Evolutionary conservation across 2,329 filamentous ascomycete species (phyloP).

Genomic region (Ilyonectria mors-panacis): DNA sequence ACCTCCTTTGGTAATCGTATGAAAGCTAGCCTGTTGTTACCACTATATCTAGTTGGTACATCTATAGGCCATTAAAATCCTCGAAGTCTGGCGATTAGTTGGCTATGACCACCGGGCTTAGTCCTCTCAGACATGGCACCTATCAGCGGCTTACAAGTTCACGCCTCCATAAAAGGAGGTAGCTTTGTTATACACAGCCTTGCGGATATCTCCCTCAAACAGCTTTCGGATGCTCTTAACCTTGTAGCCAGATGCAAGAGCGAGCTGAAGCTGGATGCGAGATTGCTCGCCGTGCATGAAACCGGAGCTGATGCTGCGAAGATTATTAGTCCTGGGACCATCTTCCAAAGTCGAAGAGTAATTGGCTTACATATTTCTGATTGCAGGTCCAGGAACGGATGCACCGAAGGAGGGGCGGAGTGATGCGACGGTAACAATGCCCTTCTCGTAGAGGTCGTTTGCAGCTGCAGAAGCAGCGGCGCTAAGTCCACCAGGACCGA

Average conservation of each 20-base stretch:
- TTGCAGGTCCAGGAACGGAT: conserved; percentile 4
- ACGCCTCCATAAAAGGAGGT: conserved; percentile 12
- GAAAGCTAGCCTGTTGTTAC: too few species aligned
- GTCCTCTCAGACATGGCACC: too few species aligned
- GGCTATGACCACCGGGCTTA: too few species aligned
- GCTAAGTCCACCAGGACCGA: conserved; percentile 8
- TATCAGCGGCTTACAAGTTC: too few species aligned
- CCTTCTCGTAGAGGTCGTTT: conserved; percentile 1
- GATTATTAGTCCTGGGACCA: background rate
- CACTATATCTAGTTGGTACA: too few species aligned
- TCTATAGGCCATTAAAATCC: too few species aligned
- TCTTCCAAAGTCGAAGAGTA: background rate
- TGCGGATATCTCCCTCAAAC: conserved; percentile 4
- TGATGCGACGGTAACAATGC: conserved; percentile 4
- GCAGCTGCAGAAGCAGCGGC: background rate
- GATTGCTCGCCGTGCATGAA: conserved; percentile 13
- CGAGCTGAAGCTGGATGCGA: conserved; percentile 9
- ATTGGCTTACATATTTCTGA: conserved; percentile 5
- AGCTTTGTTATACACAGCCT: conserved; percentile 5
- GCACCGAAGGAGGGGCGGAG: conserved; percentile 7
- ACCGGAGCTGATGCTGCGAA: conserved; percentile 5
- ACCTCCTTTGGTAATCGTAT: too few species aligned
- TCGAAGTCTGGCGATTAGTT: too few species aligned
- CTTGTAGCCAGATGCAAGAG: conserved; percentile 2
- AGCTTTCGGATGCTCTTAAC: conserved; percentile 1